Evolutionary conservation across 495 filamentous ascomycete genomes (phyloP), one percentile per base, ranked within the genome.

Genomic region (Trichoderma reesei): DNA sequence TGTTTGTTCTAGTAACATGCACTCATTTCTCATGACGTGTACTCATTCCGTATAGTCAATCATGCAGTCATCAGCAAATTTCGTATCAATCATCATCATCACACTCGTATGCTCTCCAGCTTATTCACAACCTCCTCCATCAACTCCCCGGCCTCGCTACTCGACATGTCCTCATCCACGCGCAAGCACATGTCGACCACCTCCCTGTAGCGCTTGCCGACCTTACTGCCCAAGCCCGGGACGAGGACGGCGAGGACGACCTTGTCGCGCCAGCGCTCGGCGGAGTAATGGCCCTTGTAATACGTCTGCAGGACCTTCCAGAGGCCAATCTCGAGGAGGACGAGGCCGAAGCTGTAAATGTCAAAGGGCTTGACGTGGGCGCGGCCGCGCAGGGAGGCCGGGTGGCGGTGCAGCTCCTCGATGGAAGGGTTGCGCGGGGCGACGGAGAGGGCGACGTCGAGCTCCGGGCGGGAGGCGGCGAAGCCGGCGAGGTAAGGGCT

Each of bases 391-490:
- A 75, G 60, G 5, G 63, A 42, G 44, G 66, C 62, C 0, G 73
- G 73, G 54, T 76, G 73, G n/a, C 73, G 68, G 56, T 76, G 73
- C 26, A 75, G 59, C 41, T 75, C 69, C 10, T 31, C 59, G 48
- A 65, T 65, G 59, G 65, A 60, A 31, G 46, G 63, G 41, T 71
- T 73, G 1, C 42, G 20, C 13, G 70, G 67, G 5, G 64, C 74
- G 14, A 71, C 68, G 5, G 72, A 74, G 71, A 75, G 72, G 48
- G 74, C 73, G 0, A 67, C 60, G 41, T 74, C 67, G 18, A 67
- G 46, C 41, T 76, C 73, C 5, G 73, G 73, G 16, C 73, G 68
- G 20, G 74, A 75, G 13, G 67, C 67, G 63, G 74, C 74, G 65
- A 76, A 75, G 44, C 74, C 74, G 37, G 67, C 44, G 37, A 75